Evolutionary conservation across 2,329 filamentous ascomycete genomes (phyloP).

Genomic region (Hymenoscyphus salicellus): DNA sequence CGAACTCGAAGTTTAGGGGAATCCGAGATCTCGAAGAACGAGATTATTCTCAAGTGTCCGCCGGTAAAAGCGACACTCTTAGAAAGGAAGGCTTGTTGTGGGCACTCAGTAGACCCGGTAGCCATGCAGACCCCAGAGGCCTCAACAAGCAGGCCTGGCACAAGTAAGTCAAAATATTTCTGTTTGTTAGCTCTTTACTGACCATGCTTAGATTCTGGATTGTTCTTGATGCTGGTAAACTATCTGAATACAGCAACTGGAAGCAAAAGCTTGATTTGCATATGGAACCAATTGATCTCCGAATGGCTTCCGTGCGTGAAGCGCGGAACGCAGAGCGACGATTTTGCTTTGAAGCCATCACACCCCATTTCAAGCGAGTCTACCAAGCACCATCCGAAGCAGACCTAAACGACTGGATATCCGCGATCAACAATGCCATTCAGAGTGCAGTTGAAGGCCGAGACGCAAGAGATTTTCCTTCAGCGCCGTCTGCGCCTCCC

Average conservation of each 20-base stretch:
- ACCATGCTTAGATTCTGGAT: slow-evolving; percentile 79
- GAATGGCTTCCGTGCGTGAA: slow-evolving; percentile 94
- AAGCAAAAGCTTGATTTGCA: slow-evolving; percentile 95
- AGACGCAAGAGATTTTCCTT: slow-evolving; percentile 55
- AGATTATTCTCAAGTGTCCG: slow-evolving; percentile 53
- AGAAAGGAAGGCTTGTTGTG: slow-evolving; percentile 92
- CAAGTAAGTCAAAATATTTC: slow-evolving; percentile 62
- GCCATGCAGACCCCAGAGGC: slow-evolving; percentile 90
- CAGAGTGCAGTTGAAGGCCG: slow-evolving; percentile 92
- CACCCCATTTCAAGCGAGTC: slow-evolving; percentile 89
- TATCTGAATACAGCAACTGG: slow-evolving; percentile 99
- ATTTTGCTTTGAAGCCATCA: slow-evolving; percentile 98
- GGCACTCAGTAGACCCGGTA: slow-evolving; percentile 88
- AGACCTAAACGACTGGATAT: slow-evolving; percentile 96
- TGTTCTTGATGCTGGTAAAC: slow-evolving; percentile 90
- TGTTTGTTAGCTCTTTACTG: slow-evolving; percentile 23
- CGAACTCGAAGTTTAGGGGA: slow-evolving; percentile 73
- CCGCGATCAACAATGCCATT: slow-evolving; percentile 91
- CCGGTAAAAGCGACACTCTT: slow-evolving; percentile 60
- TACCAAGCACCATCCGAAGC: slow-evolving; percentile 98
- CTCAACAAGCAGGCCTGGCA: slow-evolving; percentile 98
- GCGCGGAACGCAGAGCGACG: slow-evolving; percentile 89
- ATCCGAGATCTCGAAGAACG: slow-evolving; percentile 90
- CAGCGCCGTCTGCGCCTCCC: slow-evolving; percentile 34
- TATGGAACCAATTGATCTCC: slow-evolving; percentile 95